These are phyloP conservation scores for Neonectria magnoliae DNA, from an alignment of 2,329 filamentous ascomycete genomes.

Conservation along the genomic window DNA sequence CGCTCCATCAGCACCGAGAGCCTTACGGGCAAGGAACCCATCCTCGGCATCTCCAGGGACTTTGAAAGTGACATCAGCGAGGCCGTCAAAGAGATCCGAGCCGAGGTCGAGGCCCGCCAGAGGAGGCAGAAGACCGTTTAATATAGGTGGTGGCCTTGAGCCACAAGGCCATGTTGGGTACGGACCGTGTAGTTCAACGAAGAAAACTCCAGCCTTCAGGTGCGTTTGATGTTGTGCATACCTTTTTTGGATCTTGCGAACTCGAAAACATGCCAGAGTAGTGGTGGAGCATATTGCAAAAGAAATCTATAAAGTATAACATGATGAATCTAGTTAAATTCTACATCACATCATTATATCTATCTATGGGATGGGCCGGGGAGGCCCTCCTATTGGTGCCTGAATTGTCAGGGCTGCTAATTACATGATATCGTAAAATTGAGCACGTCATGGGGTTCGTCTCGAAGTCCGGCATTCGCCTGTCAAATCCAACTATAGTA, in stretches of 20 bases:
- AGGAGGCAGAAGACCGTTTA: slow-evolving; percentile 32
- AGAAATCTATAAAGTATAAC: not conserved
- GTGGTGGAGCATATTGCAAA: not conserved
- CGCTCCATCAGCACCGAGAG: slow-evolving; percentile 68
- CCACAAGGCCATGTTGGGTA: not conserved
- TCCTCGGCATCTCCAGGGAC: slow-evolving; percentile 83
- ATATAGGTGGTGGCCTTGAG: not conserved
- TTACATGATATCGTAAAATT: slow-evolving; percentile 43
- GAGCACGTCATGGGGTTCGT: slow-evolving; percentile 32
- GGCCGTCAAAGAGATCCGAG: slow-evolving; percentile 77
- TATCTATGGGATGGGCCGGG: slow-evolving; percentile 27
- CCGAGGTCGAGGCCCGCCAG: slow-evolving; percentile 71
- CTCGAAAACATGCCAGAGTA: not conserved
- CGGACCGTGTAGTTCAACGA: not conserved
- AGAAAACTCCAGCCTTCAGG: no score
- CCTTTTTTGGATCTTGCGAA: not conserved
- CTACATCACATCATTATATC: slow-evolving; percentile 36
- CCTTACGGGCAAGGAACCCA: slow-evolving; percentile 65
- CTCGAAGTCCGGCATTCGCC: slow-evolving; percentile 20
- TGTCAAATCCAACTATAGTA: slow-evolving; percentile 36
- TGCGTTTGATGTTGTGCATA: not conserved
- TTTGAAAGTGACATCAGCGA: slow-evolving; percentile 80
- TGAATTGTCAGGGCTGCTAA: slow-evolving; percentile 23
- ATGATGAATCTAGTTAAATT: slow-evolving; percentile 27
- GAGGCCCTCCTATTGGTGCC: slow-evolving; percentile 18